Evolutionary conservation across 2,329 filamentous ascomycete species (phyloP).

Genomic region (Dothistroma pini): DNA sequence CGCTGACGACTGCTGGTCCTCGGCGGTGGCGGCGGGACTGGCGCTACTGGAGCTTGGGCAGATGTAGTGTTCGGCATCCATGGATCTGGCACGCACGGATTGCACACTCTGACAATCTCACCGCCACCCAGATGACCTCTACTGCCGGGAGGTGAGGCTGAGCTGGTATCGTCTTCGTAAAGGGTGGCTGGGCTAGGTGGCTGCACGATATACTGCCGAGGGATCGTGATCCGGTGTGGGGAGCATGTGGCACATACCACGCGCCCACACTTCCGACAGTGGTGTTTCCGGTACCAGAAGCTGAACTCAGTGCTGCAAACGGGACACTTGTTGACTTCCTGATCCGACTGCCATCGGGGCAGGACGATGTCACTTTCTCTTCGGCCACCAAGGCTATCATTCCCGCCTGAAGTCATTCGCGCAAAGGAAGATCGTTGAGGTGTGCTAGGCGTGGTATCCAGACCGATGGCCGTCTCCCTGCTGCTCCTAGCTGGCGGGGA

Average conservation of each 20-base stretch:
- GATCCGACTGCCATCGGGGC: constrained; percentile 85
- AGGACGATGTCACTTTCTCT: constrained; percentile 50
- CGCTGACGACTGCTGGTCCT: neutral
- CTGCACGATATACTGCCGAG: constrained; percentile 85
- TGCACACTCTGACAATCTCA: constrained; percentile 66
- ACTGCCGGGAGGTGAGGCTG: constrained; percentile 15
- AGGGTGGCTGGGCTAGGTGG: constrained; percentile 49
- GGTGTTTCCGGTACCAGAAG: constrained; percentile 85
- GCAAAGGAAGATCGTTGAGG: neutral
- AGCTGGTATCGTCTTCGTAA: constrained; percentile 14
- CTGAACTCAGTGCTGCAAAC: constrained; percentile 79
- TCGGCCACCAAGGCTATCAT: constrained; percentile 6
- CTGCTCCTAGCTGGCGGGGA: constrained; percentile 12
- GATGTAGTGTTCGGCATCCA: constrained; percentile 26
- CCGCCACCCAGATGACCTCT: constrained; percentile 58
- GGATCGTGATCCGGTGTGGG: constrained; percentile 91
- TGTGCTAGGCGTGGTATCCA: neutral
- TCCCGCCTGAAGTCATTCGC: neutral
- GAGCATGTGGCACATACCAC: constrained; percentile 90
- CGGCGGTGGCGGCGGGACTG: constrained; percentile 4
- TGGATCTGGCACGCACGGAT: constrained; percentile 67
- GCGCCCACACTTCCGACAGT: constrained; percentile 91
- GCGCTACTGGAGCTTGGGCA: constrained; percentile 3
- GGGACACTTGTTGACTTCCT: constrained; percentile 75
- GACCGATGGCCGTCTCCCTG: neutral